Evolutionary conservation across 2,329 filamentous ascomycete genomes (phyloP), one percentile per base, ranked within the genome.

Genomic region (Alternaria novae-zelandiae): DNA sequence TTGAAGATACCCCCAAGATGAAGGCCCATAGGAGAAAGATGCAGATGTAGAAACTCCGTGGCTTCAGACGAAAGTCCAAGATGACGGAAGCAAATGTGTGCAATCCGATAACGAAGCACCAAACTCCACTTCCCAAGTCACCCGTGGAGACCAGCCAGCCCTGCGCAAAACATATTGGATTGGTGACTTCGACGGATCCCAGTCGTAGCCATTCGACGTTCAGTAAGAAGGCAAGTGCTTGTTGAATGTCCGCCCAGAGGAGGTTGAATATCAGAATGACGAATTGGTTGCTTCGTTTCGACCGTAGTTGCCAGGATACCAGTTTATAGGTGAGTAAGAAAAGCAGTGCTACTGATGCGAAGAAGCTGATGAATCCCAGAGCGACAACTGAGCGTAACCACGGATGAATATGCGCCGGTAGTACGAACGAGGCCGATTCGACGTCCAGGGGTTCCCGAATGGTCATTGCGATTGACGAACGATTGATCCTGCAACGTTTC

Each of bases 251-350:
- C 62, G 90, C 89, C 21, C 90, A 79, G 6, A 92, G 81, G 0
- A 92, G 84, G 74, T 92, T 92, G 74, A 90, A 87, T 61, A 92
- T 89, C 5, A 92, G 82, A 0, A 92, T 82, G 26, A 91, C 83
- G 71, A 91, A 90, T 76, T 92, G 90, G 67, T 91, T 91, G 67
- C 71, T 77, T 15, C 73, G 69, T 47, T 78, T 79, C 10, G 77
- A 75, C 55, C 75, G 77, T 59, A 75, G 70, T 44, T 74, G 73
- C 78, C 78, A 80, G 59, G 61, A 67, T 10, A 85, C 67, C 61
- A 86, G 81, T 26, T 83, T 81, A 70, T 83, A 85, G 26, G 76
- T 80, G 59, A 86, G 80, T 53, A 85, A 73, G 26, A 78, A 49
- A 20, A 86, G 75, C 3, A 87, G 79, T 10, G 72, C 70, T 5